Conservation (phyloP, 2,329 filamentous ascomycete genomes). For the Alternaria atra region DNA sequence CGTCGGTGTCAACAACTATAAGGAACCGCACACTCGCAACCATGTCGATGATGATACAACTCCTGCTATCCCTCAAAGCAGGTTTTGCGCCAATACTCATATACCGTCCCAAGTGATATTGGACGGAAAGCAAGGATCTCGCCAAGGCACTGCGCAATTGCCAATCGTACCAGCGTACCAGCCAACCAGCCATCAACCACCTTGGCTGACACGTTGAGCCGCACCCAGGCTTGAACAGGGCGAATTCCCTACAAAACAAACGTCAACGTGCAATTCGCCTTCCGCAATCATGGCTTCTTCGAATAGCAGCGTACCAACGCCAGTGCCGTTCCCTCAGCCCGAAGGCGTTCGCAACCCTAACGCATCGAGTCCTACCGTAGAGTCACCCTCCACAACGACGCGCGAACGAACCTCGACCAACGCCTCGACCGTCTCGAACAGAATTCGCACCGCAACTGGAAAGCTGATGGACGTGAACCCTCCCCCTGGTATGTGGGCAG, state of each 20-base stretch:
- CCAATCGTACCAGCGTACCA: conserved; percentile 12
- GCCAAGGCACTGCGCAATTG: conserved; percentile 24
- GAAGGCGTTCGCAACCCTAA: conserved; percentile 23
- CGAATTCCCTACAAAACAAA: conserved; percentile 12
- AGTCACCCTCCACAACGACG: conserved; percentile 24
- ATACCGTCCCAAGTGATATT: conserved; percentile 6
- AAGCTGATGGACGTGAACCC: conserved; percentile 51
- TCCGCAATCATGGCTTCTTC: conserved; percentile 32
- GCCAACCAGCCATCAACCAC: conserved; percentile 6
- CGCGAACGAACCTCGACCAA: conserved; percentile 41
- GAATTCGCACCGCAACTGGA: conserved; percentile 48
- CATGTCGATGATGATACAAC: conserved; percentile 7
- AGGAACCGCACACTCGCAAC: conserved; percentile 7
- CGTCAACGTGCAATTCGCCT: background rate
- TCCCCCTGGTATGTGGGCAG: conserved; percentile 57
- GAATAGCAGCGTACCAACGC: conserved; percentile 32
- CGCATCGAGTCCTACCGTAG: conserved; percentile 19
- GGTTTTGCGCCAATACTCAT: conserved; percentile 8
- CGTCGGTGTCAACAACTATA: conserved; percentile 9
- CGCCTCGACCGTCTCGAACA: conserved; percentile 43
- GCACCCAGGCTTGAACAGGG: conserved; percentile 6
- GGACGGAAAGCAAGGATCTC: conserved; percentile 21
- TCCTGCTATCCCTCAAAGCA: conserved; percentile 10
- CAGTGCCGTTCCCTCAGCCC: conserved; percentile 41
- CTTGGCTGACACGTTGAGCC: conserved; percentile 23